phyloP scores from a whole-genome alignment of 441 rosid genomes.

The Arabidopsis hybrid region DNA sequence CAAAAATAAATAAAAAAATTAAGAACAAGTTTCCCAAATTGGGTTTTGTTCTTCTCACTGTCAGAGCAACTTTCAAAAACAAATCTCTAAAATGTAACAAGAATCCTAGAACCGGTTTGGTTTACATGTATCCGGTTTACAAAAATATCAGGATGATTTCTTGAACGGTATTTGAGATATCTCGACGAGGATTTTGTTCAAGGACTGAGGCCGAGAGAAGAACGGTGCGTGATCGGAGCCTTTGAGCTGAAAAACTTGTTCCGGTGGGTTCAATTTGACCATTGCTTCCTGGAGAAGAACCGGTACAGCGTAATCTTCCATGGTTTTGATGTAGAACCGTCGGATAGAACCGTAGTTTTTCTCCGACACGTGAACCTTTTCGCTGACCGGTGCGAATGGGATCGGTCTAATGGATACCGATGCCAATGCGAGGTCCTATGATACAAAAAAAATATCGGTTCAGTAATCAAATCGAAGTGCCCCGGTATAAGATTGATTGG shows the following conservation, averaged over 20 bases:
- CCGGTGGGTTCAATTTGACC: slow-evolving; percentile 53
- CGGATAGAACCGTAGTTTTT: slow-evolving; percentile 55
- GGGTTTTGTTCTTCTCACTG: no score
- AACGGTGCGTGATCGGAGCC: slow-evolving; percentile 60
- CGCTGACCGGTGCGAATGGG: slow-evolving; percentile 60
- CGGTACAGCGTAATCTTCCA: slow-evolving; percentile 58
- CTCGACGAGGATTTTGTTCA: slow-evolving; percentile 53
- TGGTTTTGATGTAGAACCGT: slow-evolving; percentile 58
- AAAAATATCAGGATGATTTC: slow-evolving; percentile 30
- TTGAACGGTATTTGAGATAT: slow-evolving; percentile 49
- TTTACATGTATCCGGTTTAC: no score
- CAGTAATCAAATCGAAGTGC: slow-evolving; percentile 27
- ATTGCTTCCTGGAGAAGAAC: slow-evolving; percentile 49
- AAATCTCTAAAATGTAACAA: no score
- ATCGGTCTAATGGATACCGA: slow-evolving; percentile 62
- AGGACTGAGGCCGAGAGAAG: slow-evolving; percentile 60
- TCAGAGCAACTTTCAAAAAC: no score
- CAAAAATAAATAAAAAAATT: no score
- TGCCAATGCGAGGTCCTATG: slow-evolving; percentile 61
- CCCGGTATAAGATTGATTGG: background rate
- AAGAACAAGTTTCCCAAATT: no score
- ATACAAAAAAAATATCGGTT: background rate
- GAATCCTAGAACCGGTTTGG: no score
- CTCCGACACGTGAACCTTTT: slow-evolving; percentile 57
- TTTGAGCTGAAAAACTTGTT: slow-evolving; percentile 54